These are phyloP conservation scores for Fusarium marasasianum DNA, from an alignment of 2,329 filamentous ascomycete species.

Conservation along the genomic window DNA sequence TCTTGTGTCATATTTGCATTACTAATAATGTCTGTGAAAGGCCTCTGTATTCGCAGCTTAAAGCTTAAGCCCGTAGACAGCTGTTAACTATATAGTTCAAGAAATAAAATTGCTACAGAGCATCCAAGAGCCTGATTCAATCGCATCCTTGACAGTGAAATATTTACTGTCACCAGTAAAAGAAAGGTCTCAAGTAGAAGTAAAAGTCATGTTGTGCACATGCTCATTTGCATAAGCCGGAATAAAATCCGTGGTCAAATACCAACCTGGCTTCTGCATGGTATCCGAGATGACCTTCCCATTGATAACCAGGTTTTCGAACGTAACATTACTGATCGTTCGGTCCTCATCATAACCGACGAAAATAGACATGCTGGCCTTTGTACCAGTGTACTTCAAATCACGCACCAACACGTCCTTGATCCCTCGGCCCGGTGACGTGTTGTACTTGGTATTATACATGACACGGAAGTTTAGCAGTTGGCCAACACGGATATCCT, in stretches of 20 bases:
- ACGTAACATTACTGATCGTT: neutral
- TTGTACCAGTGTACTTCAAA: neutral
- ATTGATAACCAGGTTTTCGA: neutral
- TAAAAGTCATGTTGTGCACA: neutral
- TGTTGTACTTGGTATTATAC: neutral
- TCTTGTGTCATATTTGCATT: neutral
- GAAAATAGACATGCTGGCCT: neutral
- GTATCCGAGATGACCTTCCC: neutral
- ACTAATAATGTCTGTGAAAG: neutral
- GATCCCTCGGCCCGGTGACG: neutral
- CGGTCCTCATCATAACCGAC: neutral
- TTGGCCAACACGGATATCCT: neutral
- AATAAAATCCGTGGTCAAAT: neutral
- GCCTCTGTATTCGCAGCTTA: no score
- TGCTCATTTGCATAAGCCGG: neutral
- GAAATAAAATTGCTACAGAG: no score
- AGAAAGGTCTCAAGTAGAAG: neutral
- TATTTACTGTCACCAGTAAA: rapidly evolving
- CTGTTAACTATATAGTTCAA: no score
- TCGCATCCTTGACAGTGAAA: neutral
- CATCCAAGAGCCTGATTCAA: no score
- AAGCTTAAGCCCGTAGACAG: no score
- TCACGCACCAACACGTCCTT: neutral
- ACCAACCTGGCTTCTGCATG: neutral
- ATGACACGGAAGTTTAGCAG: neutral